Conservation (phyloP, 306 rosid genomes). For the Castanea mollissima region DNA sequence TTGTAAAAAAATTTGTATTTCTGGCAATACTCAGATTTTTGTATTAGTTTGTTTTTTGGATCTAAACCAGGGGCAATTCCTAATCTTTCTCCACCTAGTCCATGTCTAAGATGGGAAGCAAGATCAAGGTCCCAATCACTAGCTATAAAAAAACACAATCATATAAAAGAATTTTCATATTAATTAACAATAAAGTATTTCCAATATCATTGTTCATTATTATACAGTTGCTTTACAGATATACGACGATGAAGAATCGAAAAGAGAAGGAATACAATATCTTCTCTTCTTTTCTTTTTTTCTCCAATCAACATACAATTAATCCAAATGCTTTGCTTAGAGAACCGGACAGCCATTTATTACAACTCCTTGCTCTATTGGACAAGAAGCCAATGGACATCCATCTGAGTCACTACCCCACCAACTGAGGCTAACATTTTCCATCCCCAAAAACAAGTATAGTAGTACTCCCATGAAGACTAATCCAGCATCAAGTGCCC, state of each 20-base stretch:
- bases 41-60: no score
- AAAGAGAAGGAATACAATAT: background rate
- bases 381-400: constrained; percentile 74
- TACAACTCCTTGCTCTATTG: constrained; percentile 48
- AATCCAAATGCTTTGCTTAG: constrained; percentile 8
- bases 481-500: constrained; percentile 81
- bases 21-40: rapidly evolving
- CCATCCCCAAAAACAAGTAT: constrained; percentile 62
- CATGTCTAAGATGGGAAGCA: no score
- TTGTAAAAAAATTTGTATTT: no score
- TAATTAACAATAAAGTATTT: no score
- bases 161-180: no score
- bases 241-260: background rate
- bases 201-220: no score
- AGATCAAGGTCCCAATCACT: no score
- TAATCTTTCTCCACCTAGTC: no score
- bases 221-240: background rate
- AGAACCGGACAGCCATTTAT: constrained; percentile 47
- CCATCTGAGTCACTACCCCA: constrained; percentile 75
- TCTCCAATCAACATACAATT: background rate
- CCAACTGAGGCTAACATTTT: constrained; percentile 52
- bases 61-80: no score
- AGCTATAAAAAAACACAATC: no score
- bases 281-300: background rate
- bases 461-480: constrained; percentile 82